Conservation (phyloP, 2,329 filamentous ascomycete genomes). For the Ophiocordyceps sinensis region DNA sequence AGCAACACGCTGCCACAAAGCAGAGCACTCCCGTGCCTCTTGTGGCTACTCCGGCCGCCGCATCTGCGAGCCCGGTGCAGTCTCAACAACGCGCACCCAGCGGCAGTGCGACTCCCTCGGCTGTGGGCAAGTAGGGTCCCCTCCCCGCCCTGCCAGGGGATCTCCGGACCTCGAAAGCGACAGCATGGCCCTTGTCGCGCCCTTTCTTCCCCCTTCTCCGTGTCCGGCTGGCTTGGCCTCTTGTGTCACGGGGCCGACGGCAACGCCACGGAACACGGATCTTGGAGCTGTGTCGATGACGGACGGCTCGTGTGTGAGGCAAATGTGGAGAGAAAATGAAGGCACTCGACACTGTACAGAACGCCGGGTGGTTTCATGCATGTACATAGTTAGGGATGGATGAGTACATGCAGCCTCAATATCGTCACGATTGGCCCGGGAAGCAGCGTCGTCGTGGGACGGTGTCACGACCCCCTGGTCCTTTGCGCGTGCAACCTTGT, state of each 20-base stretch:
- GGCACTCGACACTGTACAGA: background rate
- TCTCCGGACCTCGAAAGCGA: background rate
- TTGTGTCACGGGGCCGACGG: too few relatives aligned
- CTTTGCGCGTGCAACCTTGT: too few relatives aligned
- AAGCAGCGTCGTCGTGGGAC: background rate
- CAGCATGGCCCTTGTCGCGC: background rate
- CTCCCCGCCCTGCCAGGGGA: background rate
- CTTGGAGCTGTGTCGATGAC: too few relatives aligned
- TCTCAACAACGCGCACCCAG: slow-evolving; percentile 21
- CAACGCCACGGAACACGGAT: too few relatives aligned
- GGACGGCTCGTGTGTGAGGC: background rate
- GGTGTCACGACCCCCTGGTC: too few relatives aligned
- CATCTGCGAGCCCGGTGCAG: slow-evolving; percentile 7
- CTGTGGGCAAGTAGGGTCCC: slow-evolving; percentile 10
- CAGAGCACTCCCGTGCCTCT: background rate
- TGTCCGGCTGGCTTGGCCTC: too few relatives aligned
- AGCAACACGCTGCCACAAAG: slow-evolving; percentile 3
- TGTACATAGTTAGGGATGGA: background rate
- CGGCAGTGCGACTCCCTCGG: slow-evolving; percentile 24
- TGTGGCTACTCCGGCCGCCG: slow-evolving; percentile 1
- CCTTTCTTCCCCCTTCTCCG: background rate
- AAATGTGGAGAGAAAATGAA: background rate
- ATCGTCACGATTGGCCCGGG: background rate
- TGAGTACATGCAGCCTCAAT: background rate
- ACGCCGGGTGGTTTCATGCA: background rate